These are phyloP conservation scores for Termitomyces sp. DNA, from an alignment of 768 basidiomycete species.

Conservation along the genomic window DNA sequence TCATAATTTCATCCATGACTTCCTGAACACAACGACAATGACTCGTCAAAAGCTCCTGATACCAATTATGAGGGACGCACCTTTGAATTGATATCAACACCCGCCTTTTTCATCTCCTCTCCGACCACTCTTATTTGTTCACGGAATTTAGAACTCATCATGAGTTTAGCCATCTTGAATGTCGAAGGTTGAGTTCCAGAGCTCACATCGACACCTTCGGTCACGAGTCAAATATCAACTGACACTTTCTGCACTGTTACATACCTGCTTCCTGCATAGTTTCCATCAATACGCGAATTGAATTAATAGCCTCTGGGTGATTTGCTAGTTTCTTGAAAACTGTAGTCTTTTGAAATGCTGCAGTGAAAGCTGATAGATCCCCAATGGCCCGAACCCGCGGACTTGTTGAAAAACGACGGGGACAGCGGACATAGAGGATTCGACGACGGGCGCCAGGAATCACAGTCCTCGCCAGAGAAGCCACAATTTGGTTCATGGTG, in stretches of 20 bases:
- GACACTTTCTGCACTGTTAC: neutral
- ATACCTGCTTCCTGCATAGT: conserved; percentile 45
- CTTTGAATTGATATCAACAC: conserved; percentile 50
- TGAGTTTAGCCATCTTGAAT: conserved; percentile 49
- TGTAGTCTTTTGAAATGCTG: conserved; percentile 37
- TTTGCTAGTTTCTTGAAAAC: conserved; percentile 42
- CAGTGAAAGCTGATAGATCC: conserved; percentile 24
- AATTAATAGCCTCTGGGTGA: conserved; percentile 43
- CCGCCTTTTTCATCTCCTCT: conserved; percentile 50
- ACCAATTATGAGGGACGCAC: conserved; percentile 25
- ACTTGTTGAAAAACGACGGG: conserved; percentile 15
- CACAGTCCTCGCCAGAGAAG: conserved; percentile 7
- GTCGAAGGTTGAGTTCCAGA: conserved; percentile 39
- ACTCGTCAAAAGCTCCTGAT: neutral
- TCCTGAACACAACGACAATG: conserved; percentile 28
- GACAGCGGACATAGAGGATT: conserved; percentile 3
- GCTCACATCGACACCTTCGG: conserved; percentile 42
- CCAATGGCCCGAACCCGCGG: conserved; percentile 23
- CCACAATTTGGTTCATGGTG: conserved; percentile 14
- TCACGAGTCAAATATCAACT: neutral
- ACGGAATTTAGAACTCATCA: conserved; percentile 47
- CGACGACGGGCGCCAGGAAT: conserved; percentile 6
- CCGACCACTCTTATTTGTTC: conserved; percentile 37
- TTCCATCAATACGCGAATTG: conserved; percentile 38
- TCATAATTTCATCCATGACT: conserved; percentile 37